Conservation (phyloP, 805 yeast species). For the Sugiyamaella lignohabitans region DNA sequence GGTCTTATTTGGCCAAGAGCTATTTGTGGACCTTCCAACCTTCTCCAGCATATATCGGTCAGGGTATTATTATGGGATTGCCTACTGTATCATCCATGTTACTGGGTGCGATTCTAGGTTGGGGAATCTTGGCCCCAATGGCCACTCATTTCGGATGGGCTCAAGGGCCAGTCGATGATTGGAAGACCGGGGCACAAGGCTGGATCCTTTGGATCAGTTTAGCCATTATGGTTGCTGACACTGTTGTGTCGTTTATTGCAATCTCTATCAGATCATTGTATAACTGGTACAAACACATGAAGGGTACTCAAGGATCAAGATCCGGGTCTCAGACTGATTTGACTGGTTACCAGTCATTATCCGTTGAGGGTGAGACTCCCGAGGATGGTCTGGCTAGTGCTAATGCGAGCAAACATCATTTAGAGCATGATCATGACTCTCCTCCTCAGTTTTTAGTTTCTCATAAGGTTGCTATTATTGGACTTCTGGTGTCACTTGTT, state of each 20-base stretch:
- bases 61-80: constrained; percentile 95
- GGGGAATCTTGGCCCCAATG: constrained; percentile 86
- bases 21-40: constrained; percentile 90
- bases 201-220: constrained; percentile 95
- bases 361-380: neutral
- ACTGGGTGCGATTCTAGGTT: constrained; percentile 81
- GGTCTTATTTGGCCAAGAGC: constrained; percentile 48
- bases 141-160: constrained; percentile 76
- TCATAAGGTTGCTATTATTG: constrained; percentile 44
- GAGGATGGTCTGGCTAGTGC: neutral
- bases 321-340: neutral
- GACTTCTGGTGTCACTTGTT: constrained; percentile 59
- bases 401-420: neutral
- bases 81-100: constrained; percentile 88
- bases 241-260: constrained; percentile 70
- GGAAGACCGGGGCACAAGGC: constrained; percentile 93
- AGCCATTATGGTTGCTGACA: constrained; percentile 90
- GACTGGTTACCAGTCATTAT: neutral
- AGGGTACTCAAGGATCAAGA: neutral
- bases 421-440: constrained; percentile 18
- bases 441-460: constrained; percentile 47
- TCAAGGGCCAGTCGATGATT: constrained; percentile 80
- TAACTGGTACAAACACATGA: constrained; percentile 3
- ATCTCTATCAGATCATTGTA: constrained; percentile 44
- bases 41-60: constrained; percentile 95